Evolutionary conservation across 2,329 filamentous ascomycete genomes (phyloP), one percentile per base, ranked within the genome.

Genomic region (Ophiocordyceps camponoti-floridani): DNA sequence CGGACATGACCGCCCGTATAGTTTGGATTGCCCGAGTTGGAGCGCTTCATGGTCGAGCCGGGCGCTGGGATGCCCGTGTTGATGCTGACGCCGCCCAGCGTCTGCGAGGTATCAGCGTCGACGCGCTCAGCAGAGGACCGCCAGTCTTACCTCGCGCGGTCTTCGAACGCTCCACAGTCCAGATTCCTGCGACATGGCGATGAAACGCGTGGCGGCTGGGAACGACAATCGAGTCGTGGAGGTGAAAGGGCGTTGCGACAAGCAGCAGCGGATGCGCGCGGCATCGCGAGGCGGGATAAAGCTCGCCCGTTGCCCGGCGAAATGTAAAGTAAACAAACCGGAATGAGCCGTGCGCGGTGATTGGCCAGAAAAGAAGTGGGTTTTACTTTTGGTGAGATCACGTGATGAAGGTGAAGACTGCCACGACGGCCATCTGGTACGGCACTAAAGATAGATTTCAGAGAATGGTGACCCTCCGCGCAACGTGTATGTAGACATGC

Each of bases 151-250:
- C 74, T 95, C 88, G 72, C 89, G 78, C 53, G 84, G 83, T 58
- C 88, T 82, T 64, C 86, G 86, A 60, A 93, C 85, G 58, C 87
- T 94, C 74, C 89, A 95, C 58, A 91, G 70, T 57, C 83, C 84
- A 49, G 79, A 77, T 57, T 93, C 85, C 67, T 91, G 84, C 66
- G 85, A 85, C 86, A 93, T 93, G 57, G 5, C 23, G 23, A 46
- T 48, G 23, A 11, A 16, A 18, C 35, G 35, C 18, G n/a, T 18
- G 16, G 7, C 10, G 16, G 10, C 28, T 30, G 28, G 12, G 28
- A 30, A 30, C 12, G 28, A 12, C 28, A 12, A 2, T 30, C n/a
- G 35, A 38, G n/a, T n/a, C 35, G 35, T n/a, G 18, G 18, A 38
- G 33, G n/a, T 10, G 16, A n/a, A 10, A 10, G 6, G 35, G n/a